Evolutionary conservation across 306 rosid species (phyloP), one percentile per base, ranked within the genome.

Genomic region (Pyrus bretschneideri): DNA sequence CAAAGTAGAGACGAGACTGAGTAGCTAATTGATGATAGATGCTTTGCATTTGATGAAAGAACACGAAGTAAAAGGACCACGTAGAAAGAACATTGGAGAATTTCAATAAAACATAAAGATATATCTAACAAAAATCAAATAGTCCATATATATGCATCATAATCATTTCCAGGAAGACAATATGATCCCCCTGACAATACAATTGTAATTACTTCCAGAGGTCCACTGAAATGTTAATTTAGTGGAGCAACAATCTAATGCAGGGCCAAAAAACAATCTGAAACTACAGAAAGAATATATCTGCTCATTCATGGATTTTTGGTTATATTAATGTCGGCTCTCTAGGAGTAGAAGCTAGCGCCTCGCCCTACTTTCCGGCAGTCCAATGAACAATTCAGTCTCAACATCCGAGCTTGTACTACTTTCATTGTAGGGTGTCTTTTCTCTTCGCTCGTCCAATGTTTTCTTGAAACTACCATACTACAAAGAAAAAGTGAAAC

Each of bases 331-430:
- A 82, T 6, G 18, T 17, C 55, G 2, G 6, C 55, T 49, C 54
- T 5, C 55, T 15, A 2, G 21, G 55, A 49, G 19, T 49, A 21
- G 55, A 49, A 49, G 21, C 15, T 62, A 74, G 60, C 73, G 82
- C 75, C 76, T 88, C 61, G 70, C 55, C 81, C 92, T 84, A 25
- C 81, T 79, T 51, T 88, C 93, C 69, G 82, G 98, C 59, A 75
- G 84, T 70, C 98, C 97, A 78, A 93, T 93, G 83, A 83, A 87
- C 85, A 93, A 82, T 51, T 86, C 96, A 23, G 97, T 93, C 82
- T 87, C 96, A 40, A 93, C 98, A 11, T 87, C 91, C 59, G 96
- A 90, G 76, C 84, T 85, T 62, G 91, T 86, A 70, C 82, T 83
- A 75, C 90, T 86, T 71, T 89, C 90, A 46, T 59, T 73, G 72